Evolutionary conservation across 169 alveolate species (phyloP).

Genomic region (Cryptosporidium sp.): DNA sequence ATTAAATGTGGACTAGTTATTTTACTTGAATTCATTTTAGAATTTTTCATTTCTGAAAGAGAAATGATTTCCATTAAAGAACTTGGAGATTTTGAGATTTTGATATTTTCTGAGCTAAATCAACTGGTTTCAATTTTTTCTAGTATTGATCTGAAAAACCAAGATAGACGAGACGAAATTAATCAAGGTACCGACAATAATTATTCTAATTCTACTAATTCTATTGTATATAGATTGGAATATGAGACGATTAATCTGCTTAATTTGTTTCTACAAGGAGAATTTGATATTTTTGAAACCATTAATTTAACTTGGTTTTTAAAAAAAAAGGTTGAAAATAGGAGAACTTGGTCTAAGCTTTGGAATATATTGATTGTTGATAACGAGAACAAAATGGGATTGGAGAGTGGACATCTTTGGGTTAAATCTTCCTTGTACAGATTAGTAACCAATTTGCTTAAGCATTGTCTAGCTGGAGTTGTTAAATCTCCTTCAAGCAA

Average conservation of each 20-base stretch:
- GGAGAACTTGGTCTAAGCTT: constrained; percentile 6
- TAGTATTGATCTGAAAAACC: background rate
- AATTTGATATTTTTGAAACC: background rate
- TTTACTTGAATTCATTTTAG: background rate
- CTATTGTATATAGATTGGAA: constrained; percentile 19
- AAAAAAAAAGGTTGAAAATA: background rate
- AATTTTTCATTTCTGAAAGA: constrained; percentile 8
- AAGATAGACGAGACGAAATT: background rate
- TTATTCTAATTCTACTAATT: no score
- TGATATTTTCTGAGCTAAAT: constrained; percentile 26
- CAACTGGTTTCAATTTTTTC: background rate
- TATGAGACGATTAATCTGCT: constrained; percentile 41
- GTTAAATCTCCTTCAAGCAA: background rate
- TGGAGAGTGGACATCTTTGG: constrained; percentile 55
- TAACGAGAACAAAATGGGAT: background rate
- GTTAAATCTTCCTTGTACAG: constrained; percentile 11
- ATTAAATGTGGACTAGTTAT: constrained; percentile 43
- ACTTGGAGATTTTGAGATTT: background rate
- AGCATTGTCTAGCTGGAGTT: constrained; percentile 12
- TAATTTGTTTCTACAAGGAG: background rate
- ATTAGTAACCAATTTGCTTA: background rate
- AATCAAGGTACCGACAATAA: background rate
- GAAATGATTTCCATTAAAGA: constrained; percentile 3
- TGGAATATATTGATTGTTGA: constrained; percentile 17
- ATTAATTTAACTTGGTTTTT: constrained; percentile 18